Conservation (phyloP, 495 filamentous ascomycete species). For the Xylaria cubensis region DNA sequence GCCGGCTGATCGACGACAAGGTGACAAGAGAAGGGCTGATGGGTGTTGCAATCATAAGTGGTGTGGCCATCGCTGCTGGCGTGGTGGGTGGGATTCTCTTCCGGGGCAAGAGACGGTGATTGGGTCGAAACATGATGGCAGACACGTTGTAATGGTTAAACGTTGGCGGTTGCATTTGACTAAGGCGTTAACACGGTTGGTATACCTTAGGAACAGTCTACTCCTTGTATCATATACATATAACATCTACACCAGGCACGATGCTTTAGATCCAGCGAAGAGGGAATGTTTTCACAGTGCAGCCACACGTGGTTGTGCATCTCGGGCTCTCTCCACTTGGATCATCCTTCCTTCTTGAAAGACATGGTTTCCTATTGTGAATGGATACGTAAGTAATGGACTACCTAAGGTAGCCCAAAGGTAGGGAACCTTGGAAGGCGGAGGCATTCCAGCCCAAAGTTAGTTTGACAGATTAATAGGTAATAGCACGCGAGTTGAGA, state of each 20-base stretch:
- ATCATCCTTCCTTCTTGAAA: not conserved
- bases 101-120: constrained; percentile 39
- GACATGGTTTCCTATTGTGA: not conserved
- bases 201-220: constrained; percentile 18
- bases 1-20: constrained; percentile 89
- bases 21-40: constrained; percentile 92
- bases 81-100: constrained; percentile 87
- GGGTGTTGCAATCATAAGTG: constrained; percentile 96
- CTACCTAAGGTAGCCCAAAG: no score
- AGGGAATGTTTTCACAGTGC: not conserved
- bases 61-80: constrained; percentile 90
- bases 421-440: not conserved
- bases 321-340: constrained; percentile 1
- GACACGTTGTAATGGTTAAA: constrained; percentile 14
- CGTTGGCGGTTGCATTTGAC: constrained; percentile 26
- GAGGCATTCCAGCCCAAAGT: constrained; percentile 6
- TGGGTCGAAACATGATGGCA: not conserved
- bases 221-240: constrained; percentile 17
- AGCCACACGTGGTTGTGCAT: not conserved
- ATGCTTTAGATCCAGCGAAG: not conserved
- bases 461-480: not conserved
- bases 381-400: no score
- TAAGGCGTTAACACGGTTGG: constrained; percentile 29
- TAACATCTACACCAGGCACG: not conserved
- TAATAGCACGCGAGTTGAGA: no score